These are phyloP conservation scores for Cymbidium sinense DNA, from an alignment of 106 monocot genomes.

Conservation along the genomic window DNA sequence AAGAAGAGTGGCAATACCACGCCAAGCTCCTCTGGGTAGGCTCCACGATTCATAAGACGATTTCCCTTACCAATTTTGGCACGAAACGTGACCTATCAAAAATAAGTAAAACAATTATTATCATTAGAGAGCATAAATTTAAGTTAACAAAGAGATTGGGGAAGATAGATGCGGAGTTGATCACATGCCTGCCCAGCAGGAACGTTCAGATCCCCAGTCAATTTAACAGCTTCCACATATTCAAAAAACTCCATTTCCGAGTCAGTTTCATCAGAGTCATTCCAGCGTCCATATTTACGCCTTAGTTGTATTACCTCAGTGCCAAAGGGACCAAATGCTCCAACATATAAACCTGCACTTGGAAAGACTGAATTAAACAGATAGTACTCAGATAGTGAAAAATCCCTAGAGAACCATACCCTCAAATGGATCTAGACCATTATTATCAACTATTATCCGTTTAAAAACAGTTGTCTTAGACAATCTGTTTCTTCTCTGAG, in stretches of 20 bases:
- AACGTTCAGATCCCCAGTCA: conserved; percentile 91
- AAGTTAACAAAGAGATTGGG: not conserved
- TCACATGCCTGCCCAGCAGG: conserved; percentile 80
- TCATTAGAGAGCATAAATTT: not conserved
- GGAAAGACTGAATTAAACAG: not conserved
- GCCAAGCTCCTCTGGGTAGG: conserved; percentile 88
- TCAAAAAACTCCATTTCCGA: conserved; percentile 82
- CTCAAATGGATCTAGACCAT: conserved; percentile 70
- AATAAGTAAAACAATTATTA: not conserved
- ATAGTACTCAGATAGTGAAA: not conserved
- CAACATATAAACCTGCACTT: conserved; percentile 76
- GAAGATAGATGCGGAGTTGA: conserved; percentile 5
- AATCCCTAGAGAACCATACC: conserved; percentile 24
- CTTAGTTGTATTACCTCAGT: conserved; percentile 78
- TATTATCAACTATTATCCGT: conserved; percentile 45
- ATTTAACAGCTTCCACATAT: conserved; percentile 89
- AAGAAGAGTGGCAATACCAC: conserved; percentile 48
- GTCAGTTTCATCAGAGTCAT: conserved; percentile 30
- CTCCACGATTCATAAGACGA: conserved; percentile 49
- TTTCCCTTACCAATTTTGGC: conserved; percentile 86
- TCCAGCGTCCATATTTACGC: conserved; percentile 84
- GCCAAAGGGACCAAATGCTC: conserved; percentile 86
- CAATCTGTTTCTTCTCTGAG: conserved; percentile 54
- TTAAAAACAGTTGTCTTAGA: conserved; percentile 60
- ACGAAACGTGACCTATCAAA: conserved; percentile 78